Base-by-base conservation (phyloP, 2,329 filamentous ascomycete species). In the Microcyclosporella mali region DNA sequence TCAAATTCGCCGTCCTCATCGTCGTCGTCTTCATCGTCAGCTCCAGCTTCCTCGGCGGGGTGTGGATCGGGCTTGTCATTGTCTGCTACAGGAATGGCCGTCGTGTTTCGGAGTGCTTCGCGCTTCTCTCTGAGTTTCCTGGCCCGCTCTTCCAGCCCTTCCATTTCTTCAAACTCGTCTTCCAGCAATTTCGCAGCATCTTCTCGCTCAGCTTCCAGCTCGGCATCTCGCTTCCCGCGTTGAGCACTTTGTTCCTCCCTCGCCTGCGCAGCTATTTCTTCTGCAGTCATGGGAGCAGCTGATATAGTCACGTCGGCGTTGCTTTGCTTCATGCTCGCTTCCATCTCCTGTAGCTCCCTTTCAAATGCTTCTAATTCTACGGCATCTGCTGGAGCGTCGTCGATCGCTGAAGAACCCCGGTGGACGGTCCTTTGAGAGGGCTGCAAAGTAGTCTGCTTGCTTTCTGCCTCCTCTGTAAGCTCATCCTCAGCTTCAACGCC, bases 291-390 rank as follows among this genome's bases (percentile, higher is more conserved):
- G 10, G 70, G 67, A 7, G 69, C 67, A 4, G 70, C 63, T 40
- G 68, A 65, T 36, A 73, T 70, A 6, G 68, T 67, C 4, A 68
- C 67, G 32, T 57, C 59, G 10, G 52, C 45, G 4, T 55, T 15
- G 59, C 21, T 7, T 59, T 14, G 40, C 42, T 32, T 33, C 34
- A 43, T 43, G 18, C 36, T 44, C n/a, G 46, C 41, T 40, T 62
- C 59, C 36, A 60, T 43, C 14, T 50, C 52, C 6, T 80, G 83
- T 42, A 94, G 81, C 41, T 94, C 86, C 2, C 85, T 84, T 61
- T 95, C 84, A 60, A 94, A 94, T 7, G 86, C 85, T 2, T 85
- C 80, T 7, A 86, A 67, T 31, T 68, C 66, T 16, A 33, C 53
- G 4, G 41, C 33, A 41, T 57, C 54, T 21, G 36, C 35, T 17